These are phyloP conservation scores for Gautieria morchelliformis DNA, from an alignment of 768 basidiomycete genomes.

Conservation along the genomic window DNA sequence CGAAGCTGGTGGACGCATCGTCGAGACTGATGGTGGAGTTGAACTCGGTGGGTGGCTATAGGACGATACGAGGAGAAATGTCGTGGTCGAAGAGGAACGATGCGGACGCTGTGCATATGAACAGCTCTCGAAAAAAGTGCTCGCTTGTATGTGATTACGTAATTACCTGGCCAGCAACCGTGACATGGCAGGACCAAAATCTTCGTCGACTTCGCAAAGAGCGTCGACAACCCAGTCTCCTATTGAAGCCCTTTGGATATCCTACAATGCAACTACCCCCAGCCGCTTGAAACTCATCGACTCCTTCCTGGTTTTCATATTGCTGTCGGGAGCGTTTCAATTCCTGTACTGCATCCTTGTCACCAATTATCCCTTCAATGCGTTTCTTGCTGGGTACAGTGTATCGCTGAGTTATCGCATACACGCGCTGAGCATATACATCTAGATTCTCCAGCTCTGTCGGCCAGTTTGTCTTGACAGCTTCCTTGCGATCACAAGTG, in stretches of 20 bases:
- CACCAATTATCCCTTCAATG: constrained; percentile 94
- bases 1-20: constrained; percentile 41
- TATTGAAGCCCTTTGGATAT: constrained; percentile 55
- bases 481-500: constrained; percentile 85
- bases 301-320: constrained; percentile 82
- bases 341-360: constrained; percentile 88
- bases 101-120: constrained; percentile 8
- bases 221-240: constrained; percentile 17
- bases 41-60: background rate
- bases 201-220: background rate
- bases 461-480: constrained; percentile 94
- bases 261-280: constrained; percentile 71
- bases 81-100: background rate
- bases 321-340: constrained; percentile 83
- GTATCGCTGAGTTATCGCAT: background rate
- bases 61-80: background rate
- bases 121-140: constrained; percentile 1
- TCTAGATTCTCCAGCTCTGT: constrained; percentile 83
- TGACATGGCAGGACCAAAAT: constrained; percentile 8
- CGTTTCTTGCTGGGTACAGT: constrained; percentile 88
- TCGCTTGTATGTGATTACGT: background rate
- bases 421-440: background rate
- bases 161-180: background rate
- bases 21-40: constrained; percentile 8
- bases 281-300: constrained; percentile 90